Evolutionary conservation across 768 basidiomycete genomes (phyloP), one percentile per base, ranked within the genome.

Genomic region (Omphalotus guepiniiformis): DNA sequence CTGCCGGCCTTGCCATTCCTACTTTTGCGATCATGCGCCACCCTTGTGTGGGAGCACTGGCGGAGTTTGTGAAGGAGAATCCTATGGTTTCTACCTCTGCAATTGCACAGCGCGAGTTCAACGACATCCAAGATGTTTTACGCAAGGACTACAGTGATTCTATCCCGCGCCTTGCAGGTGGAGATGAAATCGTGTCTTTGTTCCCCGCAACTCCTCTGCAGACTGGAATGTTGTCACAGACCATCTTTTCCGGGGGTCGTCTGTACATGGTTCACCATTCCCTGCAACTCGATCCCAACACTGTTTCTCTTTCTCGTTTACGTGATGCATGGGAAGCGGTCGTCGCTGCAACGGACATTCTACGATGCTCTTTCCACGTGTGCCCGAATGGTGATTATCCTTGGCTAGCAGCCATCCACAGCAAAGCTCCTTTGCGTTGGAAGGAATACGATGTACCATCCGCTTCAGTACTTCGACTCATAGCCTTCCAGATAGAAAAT

Each of bases 141-240:
- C 25, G 19, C 13, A 36, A 41, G 46, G 36, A 39, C 12, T 41
- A 48, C 21, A 16, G 5, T 11, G 7, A 41, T 19, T 40, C 26
- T 6, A 27, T 32, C 9, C 39, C 47, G 7, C 42, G 5, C 19
- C 39, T 41, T 11, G 18, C 47, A 12, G 21, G 32, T 29, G 15
- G 8, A 40, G 47, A 48, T 41, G 16, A 27, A 9, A 32, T 41
- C 13, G 27, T 16, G 6, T 7, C 38, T 16, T 1, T 48, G 6
- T 48, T 48, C 27, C 47, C 47, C 15, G 28, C 47, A 9, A 48
- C 47, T 29, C 47, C 47, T 12, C 47, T 48, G 4, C 47, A 48
- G 16, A 48, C 47, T 16, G 47, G 47, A 16, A 48, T 48, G 47
- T 30, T 41, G 2, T 26, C 39, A 22, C 47, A 48, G 41, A 48